A percentile compares a stretch with the other conserved stretches of the same genome.
Evolutionary conservation across 2,329 filamentous ascomycete species (phyloP).

Genomic region (Fusarium brachygibbosum): DNA sequence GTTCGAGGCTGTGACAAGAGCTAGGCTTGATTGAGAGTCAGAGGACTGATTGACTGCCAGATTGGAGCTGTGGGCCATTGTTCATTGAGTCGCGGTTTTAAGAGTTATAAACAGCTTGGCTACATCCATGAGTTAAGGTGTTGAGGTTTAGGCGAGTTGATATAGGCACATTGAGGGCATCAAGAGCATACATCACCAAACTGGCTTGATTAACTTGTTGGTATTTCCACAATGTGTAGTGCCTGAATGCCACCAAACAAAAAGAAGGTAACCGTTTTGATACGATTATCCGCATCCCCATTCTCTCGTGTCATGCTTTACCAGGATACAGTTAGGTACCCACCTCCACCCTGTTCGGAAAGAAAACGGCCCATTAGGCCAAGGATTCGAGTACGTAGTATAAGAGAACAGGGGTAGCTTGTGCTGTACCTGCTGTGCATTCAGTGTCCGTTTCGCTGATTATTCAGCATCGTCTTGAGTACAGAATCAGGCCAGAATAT

Average conservation of each 20-base stretch:
- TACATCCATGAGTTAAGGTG: too few relatives aligned
- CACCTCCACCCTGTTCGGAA: conserved; percentile 11
- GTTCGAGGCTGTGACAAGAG: conserved; percentile 13
- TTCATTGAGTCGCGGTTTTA: not conserved
- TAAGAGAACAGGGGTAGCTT: not conserved
- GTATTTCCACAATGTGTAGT: not conserved
- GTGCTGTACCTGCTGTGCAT: not conserved
- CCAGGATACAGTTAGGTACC: conserved; percentile 3
- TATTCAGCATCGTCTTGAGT: not conserved
- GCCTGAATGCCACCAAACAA: not conserved
- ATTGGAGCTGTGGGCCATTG: not conserved
- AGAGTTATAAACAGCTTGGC: not conserved
- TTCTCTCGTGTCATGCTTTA: conserved; percentile 20
- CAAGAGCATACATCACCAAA: not conserved
- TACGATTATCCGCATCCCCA: not conserved
- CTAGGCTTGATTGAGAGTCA: conserved; percentile 26
- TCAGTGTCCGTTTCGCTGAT: not conserved
- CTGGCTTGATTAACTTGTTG: too few relatives aligned
- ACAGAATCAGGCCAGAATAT: not conserved
- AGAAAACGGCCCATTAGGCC: conserved; percentile 10
- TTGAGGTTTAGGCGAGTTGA: not conserved
- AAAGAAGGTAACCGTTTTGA: not conserved
- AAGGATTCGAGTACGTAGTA: conserved; percentile 2
- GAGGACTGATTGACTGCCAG: not conserved
- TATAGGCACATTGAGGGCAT: not conserved